Evolutionary conservation across 305 asterid species (phyloP), one percentile per base, ranked within the genome.

Genomic region (Rubia tinctorum): DNA sequence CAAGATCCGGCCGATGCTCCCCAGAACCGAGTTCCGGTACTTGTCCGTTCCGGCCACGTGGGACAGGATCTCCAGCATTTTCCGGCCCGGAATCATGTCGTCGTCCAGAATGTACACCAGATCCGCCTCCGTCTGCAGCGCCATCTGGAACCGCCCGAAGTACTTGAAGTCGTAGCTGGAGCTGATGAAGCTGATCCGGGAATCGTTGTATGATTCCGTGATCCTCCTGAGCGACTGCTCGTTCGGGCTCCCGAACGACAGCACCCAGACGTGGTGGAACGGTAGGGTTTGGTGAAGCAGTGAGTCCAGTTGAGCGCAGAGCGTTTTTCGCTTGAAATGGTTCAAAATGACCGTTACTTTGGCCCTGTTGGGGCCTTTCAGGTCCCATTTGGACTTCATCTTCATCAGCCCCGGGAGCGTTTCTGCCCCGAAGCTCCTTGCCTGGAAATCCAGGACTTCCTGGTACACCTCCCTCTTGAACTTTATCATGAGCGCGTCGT

Each of bases 61-160:
- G 1, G 96, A 84, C 78, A 93, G 44, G 15, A 91, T 89, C 80
- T 91, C 86, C 69, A 91, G 74, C 99, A 94, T 91, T 65, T 88
- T 91, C 59, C 22, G 85, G 0, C 99, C 98, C 0, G 99, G 99
- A 23, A 94, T 91, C 99, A 94, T 94, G 39, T 94, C 98, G 63
- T 94, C 99, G 8, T 94, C 98, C 0, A 94, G 76, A 7, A 91
- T 87, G 71, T 94, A 94, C 0, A 94, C 95, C 5, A 94, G 85
- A 39, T 94, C 98, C 0, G 92, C 90, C 25, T 94, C 96, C 0
- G 97, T 94, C 75, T 94, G 99, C 56, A 94, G 74, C 0, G 99
- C 99, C 91, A 94, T 81, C 68, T 94, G 99, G 69, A 94, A 94
- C 34, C 99, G 86, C 13, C 99, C 99, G 23, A 90, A 94, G 83